Conservation (phyloP, 2,329 filamentous ascomycete genomes). For the Piedraia hortae region DNA sequence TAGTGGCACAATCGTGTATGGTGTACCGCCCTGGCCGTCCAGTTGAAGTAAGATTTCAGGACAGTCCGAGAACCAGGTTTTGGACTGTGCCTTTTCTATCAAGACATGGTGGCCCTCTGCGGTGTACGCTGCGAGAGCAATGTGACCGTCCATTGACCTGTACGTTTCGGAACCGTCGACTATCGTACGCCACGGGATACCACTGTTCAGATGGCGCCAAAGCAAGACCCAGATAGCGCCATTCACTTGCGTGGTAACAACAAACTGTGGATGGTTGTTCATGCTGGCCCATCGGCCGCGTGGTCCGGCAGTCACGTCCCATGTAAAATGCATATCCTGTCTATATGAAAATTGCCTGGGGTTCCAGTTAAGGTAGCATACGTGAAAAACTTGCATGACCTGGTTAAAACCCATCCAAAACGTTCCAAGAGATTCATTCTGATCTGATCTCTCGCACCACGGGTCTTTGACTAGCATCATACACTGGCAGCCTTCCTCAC, state of each 20-base stretch:
- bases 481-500: conserved; percentile 32
- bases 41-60: conserved; percentile 70
- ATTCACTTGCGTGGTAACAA: conserved; percentile 23
- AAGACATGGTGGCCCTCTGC: conserved; percentile 43
- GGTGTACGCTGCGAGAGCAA: conserved; percentile 61
- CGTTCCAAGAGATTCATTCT: conserved; percentile 33
- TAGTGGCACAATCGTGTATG: conserved; percentile 40
- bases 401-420: conserved; percentile 87
- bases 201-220: conserved; percentile 43
- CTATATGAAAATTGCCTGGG: conserved; percentile 53
- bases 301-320: conserved; percentile 29
- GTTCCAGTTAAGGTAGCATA: conserved; percentile 94
- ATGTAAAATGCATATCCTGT: conserved; percentile 73
- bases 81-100: conserved; percentile 41
- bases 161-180: conserved; percentile 13
- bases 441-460: conserved; percentile 39
- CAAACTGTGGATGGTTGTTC: conserved; percentile 34
- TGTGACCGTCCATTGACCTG: conserved; percentile 40
- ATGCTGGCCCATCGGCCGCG: conserved; percentile 45
- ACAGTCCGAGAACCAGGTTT: conserved; percentile 69
- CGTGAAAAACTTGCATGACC: conserved; percentile 76
- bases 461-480: conserved; percentile 79
- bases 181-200: conserved; percentile 6
- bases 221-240: conserved; percentile 61
- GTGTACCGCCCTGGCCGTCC: conserved; percentile 26